These are phyloP conservation scores for Rubia yunnanensis DNA, from an alignment of 257 asterid species.

Conservation along the genomic window DNA sequence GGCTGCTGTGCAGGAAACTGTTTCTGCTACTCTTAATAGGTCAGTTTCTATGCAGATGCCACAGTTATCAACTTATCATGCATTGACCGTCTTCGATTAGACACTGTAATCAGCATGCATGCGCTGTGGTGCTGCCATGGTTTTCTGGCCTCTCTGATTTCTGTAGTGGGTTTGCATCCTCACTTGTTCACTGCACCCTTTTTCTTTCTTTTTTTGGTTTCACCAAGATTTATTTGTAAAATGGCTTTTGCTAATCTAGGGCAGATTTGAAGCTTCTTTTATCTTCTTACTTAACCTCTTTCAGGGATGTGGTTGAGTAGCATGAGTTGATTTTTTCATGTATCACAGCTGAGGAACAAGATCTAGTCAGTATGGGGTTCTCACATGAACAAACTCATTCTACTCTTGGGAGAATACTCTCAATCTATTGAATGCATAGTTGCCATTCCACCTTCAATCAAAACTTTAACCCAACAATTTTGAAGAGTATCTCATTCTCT, in stretches of 20 bases:
- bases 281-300: neutral
- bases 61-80: neutral
- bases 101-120: neutral
- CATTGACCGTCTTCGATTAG: neutral
- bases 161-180: neutral
- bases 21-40: conserved; percentile 96
- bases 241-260: neutral
- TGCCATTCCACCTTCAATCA: neutral
- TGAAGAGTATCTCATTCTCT: neutral
- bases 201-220: no score
- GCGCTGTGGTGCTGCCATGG: neutral
- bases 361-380: neutral
- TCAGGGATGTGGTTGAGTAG: neutral
- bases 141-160: neutral
- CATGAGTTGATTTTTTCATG: neutral
- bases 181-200: neutral
- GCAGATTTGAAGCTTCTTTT: neutral
- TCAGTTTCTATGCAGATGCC: conserved; percentile 18
- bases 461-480: neutral
- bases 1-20: conserved; percentile 98
- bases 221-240: neutral
- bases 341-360: neutral
- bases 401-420: neutral
- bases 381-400: neutral
- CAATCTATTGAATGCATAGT: neutral